Evolutionary conservation across 345 rosid species (phyloP).

Genomic region (Noccaea bulbosa): DNA sequence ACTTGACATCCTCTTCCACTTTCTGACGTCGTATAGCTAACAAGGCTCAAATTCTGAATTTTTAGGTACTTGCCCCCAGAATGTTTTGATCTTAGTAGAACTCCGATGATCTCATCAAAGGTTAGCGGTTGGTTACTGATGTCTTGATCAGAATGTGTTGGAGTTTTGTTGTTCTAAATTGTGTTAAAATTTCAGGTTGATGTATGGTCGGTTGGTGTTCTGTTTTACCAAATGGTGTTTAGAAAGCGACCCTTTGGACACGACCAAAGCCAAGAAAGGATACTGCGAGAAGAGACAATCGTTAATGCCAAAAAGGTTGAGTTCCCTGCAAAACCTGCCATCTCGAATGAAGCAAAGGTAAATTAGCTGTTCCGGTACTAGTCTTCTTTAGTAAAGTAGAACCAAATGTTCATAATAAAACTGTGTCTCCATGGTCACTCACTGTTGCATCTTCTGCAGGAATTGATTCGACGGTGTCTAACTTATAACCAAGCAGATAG

Average conservation of each 20-base stretch:
- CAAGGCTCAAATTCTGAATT: conserved; percentile 27
- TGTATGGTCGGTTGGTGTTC: conserved; percentile 97
- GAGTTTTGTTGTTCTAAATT: conserved; percentile 13
- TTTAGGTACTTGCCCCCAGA: conserved; percentile 98
- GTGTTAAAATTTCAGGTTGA: conserved; percentile 67
- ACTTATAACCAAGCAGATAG: conserved; percentile 89
- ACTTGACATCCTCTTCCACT: conserved; percentile 8
- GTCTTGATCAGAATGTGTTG: not conserved
- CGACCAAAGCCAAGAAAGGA: conserved; percentile 96
- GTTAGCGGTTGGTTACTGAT: conserved; percentile 48
- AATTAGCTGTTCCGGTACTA: conserved; percentile 22
- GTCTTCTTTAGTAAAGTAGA: conserved; percentile 23
- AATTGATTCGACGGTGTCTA: conserved; percentile 86
- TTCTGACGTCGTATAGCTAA: conserved; percentile 12
- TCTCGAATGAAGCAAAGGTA: conserved; percentile 96
- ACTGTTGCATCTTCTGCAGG: conserved; percentile 53
- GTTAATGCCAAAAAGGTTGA: conserved; percentile 95
- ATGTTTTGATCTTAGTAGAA: conserved; percentile 93
- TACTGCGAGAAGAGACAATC: conserved; percentile 92
- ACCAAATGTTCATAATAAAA: conserved; percentile 10
- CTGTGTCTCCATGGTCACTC: conserved; percentile 16
- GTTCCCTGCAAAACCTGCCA: conserved; percentile 89
- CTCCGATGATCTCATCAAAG: conserved; percentile 96
- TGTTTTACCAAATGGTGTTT: conserved; percentile 94
- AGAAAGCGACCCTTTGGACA: conserved; percentile 98